Percentiles rank a stretch among this genome's conserved stretches.
Evolutionary conservation across 768 basidiomycete species (phyloP).

Genomic region (Agaricus blazei): DNA sequence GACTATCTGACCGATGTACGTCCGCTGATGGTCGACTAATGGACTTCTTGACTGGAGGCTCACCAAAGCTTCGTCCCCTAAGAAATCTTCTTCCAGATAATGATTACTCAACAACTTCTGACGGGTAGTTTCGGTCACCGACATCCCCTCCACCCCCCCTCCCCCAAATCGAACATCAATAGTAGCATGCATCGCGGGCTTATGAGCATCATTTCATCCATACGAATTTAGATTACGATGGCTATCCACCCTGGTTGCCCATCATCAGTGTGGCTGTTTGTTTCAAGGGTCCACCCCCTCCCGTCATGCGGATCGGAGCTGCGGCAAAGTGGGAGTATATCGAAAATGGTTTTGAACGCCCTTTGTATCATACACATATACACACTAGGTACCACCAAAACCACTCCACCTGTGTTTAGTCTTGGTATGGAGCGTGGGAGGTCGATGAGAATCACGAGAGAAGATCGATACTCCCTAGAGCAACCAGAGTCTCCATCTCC

Average conservation of each 20-base stretch:
- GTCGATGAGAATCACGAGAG: constrained; percentile 7
- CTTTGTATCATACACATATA: not conserved
- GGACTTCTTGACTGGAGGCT: not conserved
- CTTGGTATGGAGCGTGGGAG: not conserved
- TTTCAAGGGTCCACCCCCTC: not conserved
- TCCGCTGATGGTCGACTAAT: not conserved
- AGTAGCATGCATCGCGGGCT: not conserved
- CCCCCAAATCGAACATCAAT: not conserved
- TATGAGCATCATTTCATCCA: not conserved
- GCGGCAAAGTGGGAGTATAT: not conserved
- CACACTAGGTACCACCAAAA: not conserved
- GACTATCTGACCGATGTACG: constrained; percentile 4
- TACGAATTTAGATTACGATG: constrained; percentile 9
- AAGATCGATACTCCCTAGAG: constrained; percentile 6
- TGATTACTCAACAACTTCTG: not conserved
- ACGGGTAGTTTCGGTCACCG: not conserved
- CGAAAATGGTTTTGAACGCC: not conserved
- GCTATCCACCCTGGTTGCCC: not conserved
- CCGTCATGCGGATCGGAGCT: not conserved
- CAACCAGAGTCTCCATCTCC: constrained; percentile 1
- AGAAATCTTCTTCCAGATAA: not conserved
- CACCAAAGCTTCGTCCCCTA: not conserved
- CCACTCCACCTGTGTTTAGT: not conserved
- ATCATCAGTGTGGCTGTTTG: constrained; percentile 1
- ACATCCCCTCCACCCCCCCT: not conserved